Evolutionary conservation across 768 basidiomycete species (phyloP), one percentile per base, ranked within the genome.

Genomic region (Tylopilus plumbeoviolaceoides): DNA sequence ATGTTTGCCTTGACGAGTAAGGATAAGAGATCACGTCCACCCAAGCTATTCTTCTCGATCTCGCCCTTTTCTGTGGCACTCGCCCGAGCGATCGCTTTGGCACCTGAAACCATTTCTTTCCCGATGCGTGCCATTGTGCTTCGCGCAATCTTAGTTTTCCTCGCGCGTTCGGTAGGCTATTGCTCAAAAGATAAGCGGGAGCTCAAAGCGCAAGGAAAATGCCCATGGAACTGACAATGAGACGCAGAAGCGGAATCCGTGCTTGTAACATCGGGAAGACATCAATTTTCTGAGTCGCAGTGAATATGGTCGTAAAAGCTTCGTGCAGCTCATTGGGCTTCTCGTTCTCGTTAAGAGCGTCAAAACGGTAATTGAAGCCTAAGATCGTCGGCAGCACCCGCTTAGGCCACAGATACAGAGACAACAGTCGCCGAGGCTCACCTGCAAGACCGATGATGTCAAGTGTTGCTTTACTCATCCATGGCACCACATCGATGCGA

Each of bases 21-120:
- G 4, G 79, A 81, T 3, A 87, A 69, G 5, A 88, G 63, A 67
- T 86, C 84, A 18, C 80, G 75, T 15, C 71, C 70, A 2, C 54
- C 53, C 18, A 71, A 51, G 12, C 48, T 60, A 15, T 64, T 62
- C 58, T 71, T 66, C 67, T 72, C 62, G 21, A 72, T 68, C 27
- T 64, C 62, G 6, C 56, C 48, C 18, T 61, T 57, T 39, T 64
- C 56, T 28, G 51, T 59, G 8, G 57, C 60, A 17, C 17, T 28
- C 5, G 55, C 48, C 20, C 41, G 55, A 7, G 59, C 56, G 7
- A 42, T 42, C 4, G 35, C 35, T 33, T 56, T 56, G 4, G 55
- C 50, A 20, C 7, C 17, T 6, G 36, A 75, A 36, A 83, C 54
- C n/a, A 85, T 68, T 31, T 79, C 64, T 12, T 64, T 64, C 3